Percentiles rank a stretch among this genome's conserved stretches.
phyloP scores from a whole-genome alignment of 371 early-diverging fungal genomes.

The Apophysomyces sp. region DNA sequence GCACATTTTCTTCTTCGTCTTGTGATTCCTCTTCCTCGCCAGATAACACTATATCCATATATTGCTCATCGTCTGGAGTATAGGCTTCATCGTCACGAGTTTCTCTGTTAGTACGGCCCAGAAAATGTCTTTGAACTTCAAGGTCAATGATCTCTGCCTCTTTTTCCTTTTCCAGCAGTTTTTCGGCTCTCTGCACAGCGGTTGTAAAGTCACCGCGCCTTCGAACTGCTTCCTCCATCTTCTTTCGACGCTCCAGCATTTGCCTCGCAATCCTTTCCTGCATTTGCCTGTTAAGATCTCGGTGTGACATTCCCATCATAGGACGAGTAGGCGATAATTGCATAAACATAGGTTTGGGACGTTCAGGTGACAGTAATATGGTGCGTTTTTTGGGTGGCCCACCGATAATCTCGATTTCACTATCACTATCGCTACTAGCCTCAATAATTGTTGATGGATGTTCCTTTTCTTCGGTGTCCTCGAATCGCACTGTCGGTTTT shows the following conservation, averaged over 20 bases:
- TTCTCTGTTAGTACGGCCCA: background rate
- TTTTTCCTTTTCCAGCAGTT: slow-evolving; percentile 34
- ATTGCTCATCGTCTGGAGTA: slow-evolving; percentile 2
- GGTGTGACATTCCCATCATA: slow-evolving; percentile 11
- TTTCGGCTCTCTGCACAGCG: slow-evolving; percentile 36
- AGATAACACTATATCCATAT: background rate
- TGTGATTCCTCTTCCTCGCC: slow-evolving; percentile 9
- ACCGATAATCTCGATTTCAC: slow-evolving; percentile 23
- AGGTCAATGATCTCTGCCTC: slow-evolving; percentile 22
- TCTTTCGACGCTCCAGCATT: slow-evolving; percentile 24
- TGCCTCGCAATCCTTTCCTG: slow-evolving; percentile 28
- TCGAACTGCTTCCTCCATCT: slow-evolving; percentile 34
- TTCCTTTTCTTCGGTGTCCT: background rate
- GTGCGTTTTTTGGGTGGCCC: background rate
- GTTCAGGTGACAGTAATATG: slow-evolving; percentile 7
- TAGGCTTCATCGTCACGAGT: background rate
- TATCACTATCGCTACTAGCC: slow-evolving; percentile 8
- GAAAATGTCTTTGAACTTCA: slow-evolving; percentile 21
- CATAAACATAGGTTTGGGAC: background rate
- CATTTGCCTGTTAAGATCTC: slow-evolving; percentile 28
- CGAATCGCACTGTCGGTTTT: background rate
- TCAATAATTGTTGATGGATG: background rate
- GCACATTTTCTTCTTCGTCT: slow-evolving; percentile 4
- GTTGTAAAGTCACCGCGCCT: slow-evolving; percentile 30
- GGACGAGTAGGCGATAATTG: background rate